phyloP scores from a whole-genome alignment of 1,284 basidiomycete species.

The Pyrrhoderma lamaoense region DNA sequence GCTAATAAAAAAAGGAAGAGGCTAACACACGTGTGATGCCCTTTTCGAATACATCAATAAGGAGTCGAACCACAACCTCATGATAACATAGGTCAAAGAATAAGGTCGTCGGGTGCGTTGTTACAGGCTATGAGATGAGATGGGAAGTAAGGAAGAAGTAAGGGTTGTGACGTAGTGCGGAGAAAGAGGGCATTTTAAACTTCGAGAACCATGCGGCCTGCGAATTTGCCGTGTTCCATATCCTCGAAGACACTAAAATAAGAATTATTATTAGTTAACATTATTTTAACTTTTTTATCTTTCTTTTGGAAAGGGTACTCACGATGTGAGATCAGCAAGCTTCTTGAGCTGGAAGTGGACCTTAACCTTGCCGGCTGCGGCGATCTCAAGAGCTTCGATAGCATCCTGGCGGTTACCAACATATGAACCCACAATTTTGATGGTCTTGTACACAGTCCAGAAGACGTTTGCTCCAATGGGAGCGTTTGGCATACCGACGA shows the following conservation, averaged over 20 bases:
- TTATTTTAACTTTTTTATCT: no score
- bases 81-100: no score
- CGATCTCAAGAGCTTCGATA: constrained; percentile 57
- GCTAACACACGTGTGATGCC: no score
- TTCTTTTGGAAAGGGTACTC: constrained; percentile 20
- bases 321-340: constrained; percentile 45
- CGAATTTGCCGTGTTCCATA: constrained; percentile 34
- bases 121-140: no score
- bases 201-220: constrained; percentile 38
- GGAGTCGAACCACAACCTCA: no score
- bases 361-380: constrained; percentile 55
- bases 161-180: neutral
- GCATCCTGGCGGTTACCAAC: constrained; percentile 61
- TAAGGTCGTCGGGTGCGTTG: no score
- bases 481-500: constrained; percentile 50
- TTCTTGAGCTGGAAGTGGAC: constrained; percentile 41
- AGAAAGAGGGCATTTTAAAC: constrained; percentile 1
- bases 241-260: constrained; percentile 30
- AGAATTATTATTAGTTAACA: neutral
- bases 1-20: no score
- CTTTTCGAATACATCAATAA: no score
- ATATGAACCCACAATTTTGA: constrained; percentile 52
- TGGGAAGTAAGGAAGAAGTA: neutral
- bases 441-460: constrained; percentile 47
- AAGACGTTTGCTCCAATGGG: constrained; percentile 47